Base-by-base conservation (phyloP, 306 rosid species). In the Mimosa pudica region DNA sequence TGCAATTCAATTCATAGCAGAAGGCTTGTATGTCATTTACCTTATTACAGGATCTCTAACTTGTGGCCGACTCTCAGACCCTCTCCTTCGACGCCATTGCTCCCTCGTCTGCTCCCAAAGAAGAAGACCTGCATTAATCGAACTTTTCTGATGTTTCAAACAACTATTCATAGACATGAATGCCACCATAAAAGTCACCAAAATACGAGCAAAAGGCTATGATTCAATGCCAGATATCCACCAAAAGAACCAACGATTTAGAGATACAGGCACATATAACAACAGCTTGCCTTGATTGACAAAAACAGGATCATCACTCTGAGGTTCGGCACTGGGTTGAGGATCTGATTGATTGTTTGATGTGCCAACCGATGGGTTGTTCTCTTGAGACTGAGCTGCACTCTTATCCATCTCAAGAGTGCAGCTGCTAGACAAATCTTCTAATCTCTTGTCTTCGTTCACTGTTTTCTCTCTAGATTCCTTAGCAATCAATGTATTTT, bases 91-190 rank as follows among this genome's bases (percentile, higher is more conserved):
- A 85, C 84, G 61, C 98, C 97, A 94, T 42, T 87, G 94, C 72
- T 81, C 86, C 85, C 98, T 91, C 35, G 69, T 83, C 82, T 89
- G 91, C 79, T 94, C 89, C 97, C 97, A 94, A 73, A 89, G 89
- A 85, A 86, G 72, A 70, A 91, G 92, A 80, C 97, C 98, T 94
- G 89, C 84, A 81, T 70, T 33, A 81, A 84, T 58, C 79, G 18
- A 54, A 74, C 24, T 64, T 81, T 61, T 51, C 17, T 33, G 10
- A 64, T 52, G 3, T 30, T 41, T 58, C 49, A 49, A 76, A 76
- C 45, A 60, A 49, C 47, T 52, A 57, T 72, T 71, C n/a, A 35
- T 76, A 64, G 36, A 74, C 54, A 67, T 32, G 69, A 61, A 35
- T 18, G 41, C 65, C 76, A 79, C 38, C 46, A 64, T 16, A 12